phyloP scores from a whole-genome alignment of 2,329 filamentous ascomycete species.

The Venturia carpophila region DNA sequence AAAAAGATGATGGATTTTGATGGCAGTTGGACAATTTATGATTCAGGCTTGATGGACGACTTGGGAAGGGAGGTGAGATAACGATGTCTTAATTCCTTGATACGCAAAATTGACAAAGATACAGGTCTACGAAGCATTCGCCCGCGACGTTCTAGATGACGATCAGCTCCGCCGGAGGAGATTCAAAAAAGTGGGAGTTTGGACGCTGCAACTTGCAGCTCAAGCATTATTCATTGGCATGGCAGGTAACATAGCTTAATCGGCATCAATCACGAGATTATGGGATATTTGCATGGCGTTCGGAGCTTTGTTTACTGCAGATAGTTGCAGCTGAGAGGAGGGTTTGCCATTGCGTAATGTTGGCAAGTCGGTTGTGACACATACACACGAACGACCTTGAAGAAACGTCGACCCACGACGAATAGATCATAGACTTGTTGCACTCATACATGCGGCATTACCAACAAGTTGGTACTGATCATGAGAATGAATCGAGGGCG shows the following conservation, averaged over 20 bases:
- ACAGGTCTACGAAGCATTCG: constrained; percentile 85
- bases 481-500: neutral
- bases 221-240: constrained; percentile 94
- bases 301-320: neutral
- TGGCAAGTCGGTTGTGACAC: constrained; percentile 1
- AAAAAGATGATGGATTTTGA: constrained; percentile 87
- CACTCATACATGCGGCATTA: neutral
- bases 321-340: neutral
- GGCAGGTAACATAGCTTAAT: constrained; percentile 65
- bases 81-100: neutral
- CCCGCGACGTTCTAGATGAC: constrained; percentile 82
- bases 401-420: neutral
- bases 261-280: neutral
- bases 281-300: constrained; percentile 8
- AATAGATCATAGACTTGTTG: neutral
- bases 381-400: neutral
- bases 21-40: constrained; percentile 89
- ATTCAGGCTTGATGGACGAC: constrained; percentile 91
- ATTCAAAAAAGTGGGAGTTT: constrained; percentile 92
- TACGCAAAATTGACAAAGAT: neutral
- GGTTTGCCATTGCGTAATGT: neutral
- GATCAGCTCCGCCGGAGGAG: constrained; percentile 77
- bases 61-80: constrained; percentile 66
- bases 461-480: neutral
- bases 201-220: constrained; percentile 85